A percentile compares a stretch with the other conserved stretches of the same genome.
Evolutionary conservation across 1,284 basidiomycete species (phyloP).

Genomic region (Irpex sp.): DNA sequence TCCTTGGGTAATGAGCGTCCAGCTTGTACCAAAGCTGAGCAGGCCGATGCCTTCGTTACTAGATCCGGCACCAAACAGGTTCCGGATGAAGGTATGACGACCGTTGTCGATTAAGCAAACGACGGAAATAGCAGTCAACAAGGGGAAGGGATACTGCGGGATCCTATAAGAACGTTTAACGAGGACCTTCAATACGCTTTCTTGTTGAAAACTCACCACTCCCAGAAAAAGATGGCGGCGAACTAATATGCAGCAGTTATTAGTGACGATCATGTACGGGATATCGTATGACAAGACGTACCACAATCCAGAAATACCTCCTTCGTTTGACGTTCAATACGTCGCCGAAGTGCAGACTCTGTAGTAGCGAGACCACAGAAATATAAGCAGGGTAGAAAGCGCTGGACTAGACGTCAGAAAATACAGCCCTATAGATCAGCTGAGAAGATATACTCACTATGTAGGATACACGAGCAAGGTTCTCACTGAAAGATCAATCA

Average conservation of each 20-base stretch:
- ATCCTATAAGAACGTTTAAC: slow-evolving; percentile 24
- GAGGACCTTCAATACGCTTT: background rate
- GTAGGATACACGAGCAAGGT: slow-evolving; percentile 63
- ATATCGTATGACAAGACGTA: slow-evolving; percentile 18
- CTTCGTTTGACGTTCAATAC: slow-evolving; percentile 42
- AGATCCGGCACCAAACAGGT: slow-evolving; percentile 49
- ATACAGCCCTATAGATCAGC: background rate
- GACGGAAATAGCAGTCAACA: slow-evolving; percentile 46
- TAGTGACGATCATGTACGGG: background rate
- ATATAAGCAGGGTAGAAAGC: slow-evolving; percentile 56
- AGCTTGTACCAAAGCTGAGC: slow-evolving; percentile 45
- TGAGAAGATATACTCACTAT: slow-evolving; percentile 33
- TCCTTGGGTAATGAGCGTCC: slow-evolving; percentile 53
- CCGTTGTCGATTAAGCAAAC: slow-evolving; percentile 49
- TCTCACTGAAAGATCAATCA: slow-evolving; percentile 32
- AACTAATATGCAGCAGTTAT: slow-evolving; percentile 25
- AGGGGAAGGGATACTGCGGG: slow-evolving; percentile 40
- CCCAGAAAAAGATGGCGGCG: slow-evolving; percentile 48
- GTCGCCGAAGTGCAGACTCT: slow-evolving; percentile 51
- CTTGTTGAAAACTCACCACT: slow-evolving; percentile 27
- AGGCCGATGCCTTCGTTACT: slow-evolving; percentile 51
- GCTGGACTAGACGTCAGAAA: slow-evolving; percentile 20
- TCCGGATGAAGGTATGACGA: slow-evolving; percentile 40
- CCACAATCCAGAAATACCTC: slow-evolving; percentile 51
- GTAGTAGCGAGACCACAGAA: slow-evolving; percentile 54